Conservation (phyloP, 139 green algal species). For the Edaphochlamys debaryana region DNA sequence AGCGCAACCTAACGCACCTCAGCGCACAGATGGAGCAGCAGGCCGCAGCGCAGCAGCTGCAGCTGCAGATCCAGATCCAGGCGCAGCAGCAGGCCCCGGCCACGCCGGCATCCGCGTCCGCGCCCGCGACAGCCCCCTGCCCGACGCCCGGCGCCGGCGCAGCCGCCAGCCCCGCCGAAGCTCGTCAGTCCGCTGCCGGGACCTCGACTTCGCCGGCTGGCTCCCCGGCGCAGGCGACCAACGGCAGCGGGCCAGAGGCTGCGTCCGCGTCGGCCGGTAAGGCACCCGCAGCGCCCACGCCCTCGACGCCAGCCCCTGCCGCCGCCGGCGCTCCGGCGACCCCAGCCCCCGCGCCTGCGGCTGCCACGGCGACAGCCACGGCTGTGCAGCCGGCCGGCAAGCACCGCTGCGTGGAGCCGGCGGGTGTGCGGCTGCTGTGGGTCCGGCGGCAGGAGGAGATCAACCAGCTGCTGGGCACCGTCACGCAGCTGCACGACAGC, state of each 20-base stretch:
- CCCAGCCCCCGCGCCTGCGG: too few species aligned
- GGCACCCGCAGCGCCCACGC: not conserved
- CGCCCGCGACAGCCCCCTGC: not conserved
- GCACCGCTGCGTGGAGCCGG: conserved; percentile 10
- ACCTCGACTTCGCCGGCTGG: too few species aligned
- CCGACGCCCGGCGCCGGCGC: too few species aligned
- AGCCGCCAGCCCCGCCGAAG: too few species aligned
- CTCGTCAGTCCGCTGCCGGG: too few species aligned
- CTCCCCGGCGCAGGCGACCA: not conserved
- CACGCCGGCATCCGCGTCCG: not conserved
- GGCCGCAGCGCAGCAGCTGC: conserved; percentile 4
- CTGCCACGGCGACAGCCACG: not conserved
- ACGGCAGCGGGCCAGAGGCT: too few species aligned
- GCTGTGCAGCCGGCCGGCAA: not conserved
- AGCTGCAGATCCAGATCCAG: too few species aligned
- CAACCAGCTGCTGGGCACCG: conserved; percentile 42
- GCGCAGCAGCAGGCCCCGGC: not conserved
- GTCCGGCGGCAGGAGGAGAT: conserved; percentile 35
- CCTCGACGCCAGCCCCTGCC: not conserved
- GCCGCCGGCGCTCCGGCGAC: not conserved
- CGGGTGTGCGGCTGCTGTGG: conserved; percentile 16
- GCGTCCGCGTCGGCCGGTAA: too few species aligned
- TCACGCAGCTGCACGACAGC: conserved; percentile 34
- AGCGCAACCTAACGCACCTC: conserved; percentile 40
- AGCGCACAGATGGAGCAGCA: not conserved